Conservation (phyloP, 2,329 filamentous ascomycete genomes). For the Paraphoma chrysanthemicola region DNA sequence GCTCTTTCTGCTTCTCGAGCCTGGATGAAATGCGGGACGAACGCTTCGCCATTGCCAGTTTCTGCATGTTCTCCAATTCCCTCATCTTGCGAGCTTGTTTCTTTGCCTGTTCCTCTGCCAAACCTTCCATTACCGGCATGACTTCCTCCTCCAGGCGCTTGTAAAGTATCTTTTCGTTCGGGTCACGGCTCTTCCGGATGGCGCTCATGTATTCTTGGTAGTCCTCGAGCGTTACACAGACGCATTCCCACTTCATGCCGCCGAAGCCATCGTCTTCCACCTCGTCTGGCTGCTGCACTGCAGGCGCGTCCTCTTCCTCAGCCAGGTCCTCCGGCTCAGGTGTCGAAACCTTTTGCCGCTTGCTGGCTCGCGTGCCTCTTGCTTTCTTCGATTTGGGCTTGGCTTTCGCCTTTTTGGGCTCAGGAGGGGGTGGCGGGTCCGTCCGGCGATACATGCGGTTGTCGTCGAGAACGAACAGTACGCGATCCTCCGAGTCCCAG, state of each 20-base stretch:
- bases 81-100: slow-evolving; percentile 79
- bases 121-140: slow-evolving; percentile 82
- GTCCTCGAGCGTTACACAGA: slow-evolving; percentile 82
- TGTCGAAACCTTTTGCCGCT: slow-evolving; percentile 69
- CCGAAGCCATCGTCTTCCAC: slow-evolving; percentile 69
- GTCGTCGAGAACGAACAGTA: slow-evolving; percentile 91
- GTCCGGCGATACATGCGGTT: slow-evolving; percentile 89
- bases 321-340: slow-evolving; percentile 50
- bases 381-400: slow-evolving; percentile 64
- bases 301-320: slow-evolving; percentile 38
- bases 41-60: slow-evolving; percentile 90
- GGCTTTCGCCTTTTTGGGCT: slow-evolving; percentile 60
- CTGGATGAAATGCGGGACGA: slow-evolving; percentile 89
- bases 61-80: slow-evolving; percentile 81
- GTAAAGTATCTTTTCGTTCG: slow-evolving; percentile 82
- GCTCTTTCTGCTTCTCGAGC: slow-evolving; percentile 76
- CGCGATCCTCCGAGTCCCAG: slow-evolving; percentile 86
- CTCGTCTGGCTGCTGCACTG: slow-evolving; percentile 42
- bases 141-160: slow-evolving; percentile 78
- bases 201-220: slow-evolving; percentile 74
- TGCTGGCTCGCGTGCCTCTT: slow-evolving; percentile 68
- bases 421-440: slow-evolving; percentile 70
- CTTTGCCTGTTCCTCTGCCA: slow-evolving; percentile 70
- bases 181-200: slow-evolving; percentile 78
- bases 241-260: slow-evolving; percentile 86